Evolutionary conservation across 768 basidiomycete genomes (phyloP).

Genomic region (Mycena haematopus): DNA sequence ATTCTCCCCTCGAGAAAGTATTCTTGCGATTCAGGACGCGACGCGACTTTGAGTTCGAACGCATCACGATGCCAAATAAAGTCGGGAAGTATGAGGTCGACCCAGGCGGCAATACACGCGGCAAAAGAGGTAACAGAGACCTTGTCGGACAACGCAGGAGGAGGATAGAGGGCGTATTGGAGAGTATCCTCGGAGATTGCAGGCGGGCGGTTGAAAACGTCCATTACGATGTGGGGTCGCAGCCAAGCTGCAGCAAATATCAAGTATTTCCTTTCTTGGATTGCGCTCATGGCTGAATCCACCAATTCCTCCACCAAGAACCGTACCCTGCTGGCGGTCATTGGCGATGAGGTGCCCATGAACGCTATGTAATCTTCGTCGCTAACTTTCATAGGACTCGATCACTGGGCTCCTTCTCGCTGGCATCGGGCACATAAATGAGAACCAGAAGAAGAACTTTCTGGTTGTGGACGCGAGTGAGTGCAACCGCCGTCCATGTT

Average conservation of each 20-base stretch:
- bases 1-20: conserved; percentile 81
- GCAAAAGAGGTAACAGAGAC: conserved; percentile 69
- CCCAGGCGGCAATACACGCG: conserved; percentile 65
- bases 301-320: conserved; percentile 70
- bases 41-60: conserved; percentile 76
- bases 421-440: conserved; percentile 90
- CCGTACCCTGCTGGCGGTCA: conserved; percentile 90
- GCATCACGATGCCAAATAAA: conserved; percentile 87
- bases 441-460: conserved; percentile 97
- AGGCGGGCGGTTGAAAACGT: conserved; percentile 77
- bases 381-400: conserved; percentile 72
- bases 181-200: conserved; percentile 88
- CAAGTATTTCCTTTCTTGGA: conserved; percentile 24
- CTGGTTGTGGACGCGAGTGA: conserved; percentile 92
- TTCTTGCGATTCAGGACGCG: conserved; percentile 50
- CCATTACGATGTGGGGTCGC: conserved; percentile 43
- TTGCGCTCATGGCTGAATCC: conserved; percentile 45
- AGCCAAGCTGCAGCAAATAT: conserved; percentile 10
- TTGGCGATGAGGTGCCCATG: conserved; percentile 88
- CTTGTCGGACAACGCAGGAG: conserved; percentile 58
- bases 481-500: conserved; percentile 36
- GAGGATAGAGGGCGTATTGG: conserved; percentile 75
- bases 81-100: conserved; percentile 58
- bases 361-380: neutral
- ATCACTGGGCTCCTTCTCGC: conserved; percentile 96